Conservation (phyloP, 2,329 filamentous ascomycete genomes). For the Neonectria neomacrospora region DNA sequence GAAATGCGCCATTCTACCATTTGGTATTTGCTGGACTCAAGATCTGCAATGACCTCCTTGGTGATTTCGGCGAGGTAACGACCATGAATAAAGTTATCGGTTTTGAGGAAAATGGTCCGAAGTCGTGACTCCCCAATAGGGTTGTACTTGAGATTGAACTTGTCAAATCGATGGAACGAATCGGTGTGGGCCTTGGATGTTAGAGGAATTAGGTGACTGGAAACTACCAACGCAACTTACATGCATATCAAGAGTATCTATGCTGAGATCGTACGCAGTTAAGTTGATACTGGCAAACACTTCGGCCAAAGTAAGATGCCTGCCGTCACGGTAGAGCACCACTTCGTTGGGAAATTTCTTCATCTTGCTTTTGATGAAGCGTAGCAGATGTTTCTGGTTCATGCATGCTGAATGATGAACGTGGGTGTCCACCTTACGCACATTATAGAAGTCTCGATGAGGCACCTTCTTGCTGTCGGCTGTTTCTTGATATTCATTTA, state of each 20-base stretch:
- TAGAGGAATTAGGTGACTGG: conserved; percentile 12
- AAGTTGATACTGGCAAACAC: conserved; percentile 98
- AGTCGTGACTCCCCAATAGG: conserved; percentile 94
- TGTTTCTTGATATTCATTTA: conserved; percentile 98
- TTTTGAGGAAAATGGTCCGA: conserved; percentile 98
- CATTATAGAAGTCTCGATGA: conserved; percentile 98
- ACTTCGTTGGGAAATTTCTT: conserved; percentile 97
- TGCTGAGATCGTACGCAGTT: conserved; percentile 96
- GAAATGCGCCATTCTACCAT: conserved; percentile 99
- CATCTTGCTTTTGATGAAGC: conserved; percentile 99
- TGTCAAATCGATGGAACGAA: conserved; percentile 98
- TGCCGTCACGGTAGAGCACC: conserved; percentile 91
- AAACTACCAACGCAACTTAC: conserved; percentile 60
- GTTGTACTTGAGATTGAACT: conserved; percentile 99
- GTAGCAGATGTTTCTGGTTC: conserved; percentile 98
- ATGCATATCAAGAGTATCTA: conserved; percentile 99
- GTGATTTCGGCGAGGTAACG: conserved; percentile 97
- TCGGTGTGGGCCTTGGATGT: conserved; percentile 83
- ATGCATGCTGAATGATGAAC: conserved; percentile 99
- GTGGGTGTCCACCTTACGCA: conserved; percentile 98
- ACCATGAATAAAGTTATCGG: conserved; percentile 96
- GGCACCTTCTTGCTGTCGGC: conserved; percentile 98
- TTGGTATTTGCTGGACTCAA: conserved; percentile 99
- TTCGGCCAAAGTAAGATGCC: conserved; percentile 88
- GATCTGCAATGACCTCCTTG: conserved; percentile 95